Evolutionary conservation across 2,329 filamentous ascomycete species (phyloP).

Genomic region (Ophiostoma fasciatum): DNA sequence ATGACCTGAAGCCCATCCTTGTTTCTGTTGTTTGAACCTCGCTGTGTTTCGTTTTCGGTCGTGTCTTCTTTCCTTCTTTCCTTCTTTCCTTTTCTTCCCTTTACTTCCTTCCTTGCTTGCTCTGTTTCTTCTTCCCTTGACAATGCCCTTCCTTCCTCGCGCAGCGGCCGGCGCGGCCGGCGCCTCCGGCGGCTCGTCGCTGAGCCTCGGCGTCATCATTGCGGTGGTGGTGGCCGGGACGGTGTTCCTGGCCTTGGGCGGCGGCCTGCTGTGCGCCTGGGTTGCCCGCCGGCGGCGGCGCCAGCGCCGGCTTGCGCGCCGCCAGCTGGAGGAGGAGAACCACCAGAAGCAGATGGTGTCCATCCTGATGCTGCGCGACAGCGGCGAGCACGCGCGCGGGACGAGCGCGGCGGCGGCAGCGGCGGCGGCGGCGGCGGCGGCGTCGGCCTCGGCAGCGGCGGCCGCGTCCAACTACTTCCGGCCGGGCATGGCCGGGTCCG

Average conservation of each 20-base stretch:
- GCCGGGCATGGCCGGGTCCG: not conserved
- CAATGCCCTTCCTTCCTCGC: not conserved
- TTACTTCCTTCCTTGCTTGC: not conserved
- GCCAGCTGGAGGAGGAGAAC: not conserved
- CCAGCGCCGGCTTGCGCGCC: not conserved
- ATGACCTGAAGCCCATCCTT: conserved; percentile 1
- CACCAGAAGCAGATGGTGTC: conserved; percentile 6
- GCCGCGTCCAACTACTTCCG: conserved; percentile 1
- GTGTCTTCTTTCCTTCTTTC: not conserved
- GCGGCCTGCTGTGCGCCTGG: conserved; percentile 29
- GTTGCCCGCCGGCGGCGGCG: conserved; percentile 14
- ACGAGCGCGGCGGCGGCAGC: not conserved
- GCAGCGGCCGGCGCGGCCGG: not conserved
- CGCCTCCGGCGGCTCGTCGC: conserved; percentile 1
- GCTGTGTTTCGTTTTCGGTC: not conserved
- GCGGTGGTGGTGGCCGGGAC: conserved; percentile 34
- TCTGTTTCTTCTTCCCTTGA: not conserved
- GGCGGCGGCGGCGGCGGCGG: not conserved
- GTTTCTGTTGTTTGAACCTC: too few species aligned
- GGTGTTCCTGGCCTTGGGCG: conserved; percentile 25
- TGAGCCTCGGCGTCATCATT: conserved; percentile 23
- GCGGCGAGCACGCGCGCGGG: not conserved
- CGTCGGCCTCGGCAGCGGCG: not conserved
- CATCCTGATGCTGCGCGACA: conserved; percentile 3
- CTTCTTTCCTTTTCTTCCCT: not conserved